These are phyloP conservation scores for Dendrobium chrysotoxum DNA, from an alignment of 106 monocot genomes.

Conservation along the genomic window DNA sequence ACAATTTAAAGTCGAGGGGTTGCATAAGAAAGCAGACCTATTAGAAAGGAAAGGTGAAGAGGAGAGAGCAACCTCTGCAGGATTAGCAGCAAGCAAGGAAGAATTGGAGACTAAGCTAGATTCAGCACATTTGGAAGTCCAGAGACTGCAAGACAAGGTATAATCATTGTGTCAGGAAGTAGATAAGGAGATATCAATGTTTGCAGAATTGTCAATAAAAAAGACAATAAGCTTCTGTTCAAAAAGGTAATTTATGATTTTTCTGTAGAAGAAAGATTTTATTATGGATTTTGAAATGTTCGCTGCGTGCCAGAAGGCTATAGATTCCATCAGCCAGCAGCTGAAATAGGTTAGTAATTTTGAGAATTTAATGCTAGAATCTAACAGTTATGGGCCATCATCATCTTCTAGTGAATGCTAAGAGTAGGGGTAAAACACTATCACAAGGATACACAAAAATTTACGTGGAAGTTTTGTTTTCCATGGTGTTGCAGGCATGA, in stretches of 20 bases:
- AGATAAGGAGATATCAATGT: slow-evolving; percentile 13
- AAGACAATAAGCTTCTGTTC: slow-evolving; percentile 23
- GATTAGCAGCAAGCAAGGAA: slow-evolving; percentile 6
- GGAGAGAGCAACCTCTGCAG: slow-evolving; percentile 12
- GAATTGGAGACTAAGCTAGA: slow-evolving; percentile 41
- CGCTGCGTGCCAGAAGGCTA: slow-evolving; percentile 60
- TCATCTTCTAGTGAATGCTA: slow-evolving; percentile 2
- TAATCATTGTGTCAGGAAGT: slow-evolving; percentile 13
- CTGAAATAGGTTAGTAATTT: slow-evolving; percentile 36
- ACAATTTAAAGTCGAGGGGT: background rate
- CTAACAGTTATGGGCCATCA: background rate
- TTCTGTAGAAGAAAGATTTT: slow-evolving; percentile 33
- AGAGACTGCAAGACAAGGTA: slow-evolving; percentile 23
- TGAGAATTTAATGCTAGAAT: slow-evolving; percentile 28
- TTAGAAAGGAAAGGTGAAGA: slow-evolving; percentile 9
- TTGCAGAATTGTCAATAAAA: slow-evolving; percentile 16
- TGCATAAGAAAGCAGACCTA: background rate
- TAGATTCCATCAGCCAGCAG: slow-evolving; percentile 42
- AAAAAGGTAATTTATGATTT: slow-evolving; percentile 29
- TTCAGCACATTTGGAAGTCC: slow-evolving; percentile 19
- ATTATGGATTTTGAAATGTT: slow-evolving; percentile 34
- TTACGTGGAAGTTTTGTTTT: background rate
- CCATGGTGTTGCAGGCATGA: background rate
- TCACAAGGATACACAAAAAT: background rate
- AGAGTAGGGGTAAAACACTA: background rate